These are phyloP conservation scores for Cadophora sp. DNA, from an alignment of 2,329 filamentous ascomycete species.

Conservation along the genomic window DNA sequence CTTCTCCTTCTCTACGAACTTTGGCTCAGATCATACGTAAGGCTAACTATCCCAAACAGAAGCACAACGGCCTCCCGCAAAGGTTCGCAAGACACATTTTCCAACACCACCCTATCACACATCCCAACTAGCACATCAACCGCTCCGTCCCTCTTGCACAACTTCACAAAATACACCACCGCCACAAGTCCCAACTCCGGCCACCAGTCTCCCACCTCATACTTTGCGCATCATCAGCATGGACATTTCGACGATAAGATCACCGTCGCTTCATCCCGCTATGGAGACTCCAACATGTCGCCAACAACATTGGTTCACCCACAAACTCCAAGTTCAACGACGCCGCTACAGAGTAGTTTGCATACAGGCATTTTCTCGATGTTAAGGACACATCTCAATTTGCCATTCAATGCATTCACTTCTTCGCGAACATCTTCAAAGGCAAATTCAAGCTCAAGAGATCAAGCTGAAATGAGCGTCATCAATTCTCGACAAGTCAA, in stretches of 20 bases:
- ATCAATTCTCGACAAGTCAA: not conserved
- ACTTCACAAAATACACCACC: not conserved
- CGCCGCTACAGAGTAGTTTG: not conserved
- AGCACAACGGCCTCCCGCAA: constrained; percentile 15
- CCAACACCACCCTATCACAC: constrained; percentile 1
- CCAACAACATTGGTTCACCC: not conserved
- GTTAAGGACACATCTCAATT: constrained; percentile 36
- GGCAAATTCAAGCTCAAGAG: constrained; percentile 1
- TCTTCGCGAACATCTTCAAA: not conserved
- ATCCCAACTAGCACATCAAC: constrained; percentile 7
- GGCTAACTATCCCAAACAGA: not conserved
- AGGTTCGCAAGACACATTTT: constrained; percentile 16
- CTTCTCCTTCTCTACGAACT: too few species aligned
- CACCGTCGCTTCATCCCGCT: constrained; percentile 18
- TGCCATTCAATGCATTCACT: constrained; percentile 32
- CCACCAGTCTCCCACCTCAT: not conserved
- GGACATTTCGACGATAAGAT: constrained; percentile 2
- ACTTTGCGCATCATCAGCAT: not conserved
- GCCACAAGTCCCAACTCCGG: not conserved
- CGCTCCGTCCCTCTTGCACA: not conserved
- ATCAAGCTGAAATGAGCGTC: not conserved
- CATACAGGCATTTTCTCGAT: constrained; percentile 25
- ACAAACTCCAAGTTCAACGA: constrained; percentile 1
- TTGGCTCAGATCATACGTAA: too few species aligned
- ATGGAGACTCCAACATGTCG: not conserved